Evolutionary conservation across 1,284 basidiomycete species (phyloP), one percentile per base, ranked within the genome.

Genomic region (Melanopsichium pennsylvanicum): DNA sequence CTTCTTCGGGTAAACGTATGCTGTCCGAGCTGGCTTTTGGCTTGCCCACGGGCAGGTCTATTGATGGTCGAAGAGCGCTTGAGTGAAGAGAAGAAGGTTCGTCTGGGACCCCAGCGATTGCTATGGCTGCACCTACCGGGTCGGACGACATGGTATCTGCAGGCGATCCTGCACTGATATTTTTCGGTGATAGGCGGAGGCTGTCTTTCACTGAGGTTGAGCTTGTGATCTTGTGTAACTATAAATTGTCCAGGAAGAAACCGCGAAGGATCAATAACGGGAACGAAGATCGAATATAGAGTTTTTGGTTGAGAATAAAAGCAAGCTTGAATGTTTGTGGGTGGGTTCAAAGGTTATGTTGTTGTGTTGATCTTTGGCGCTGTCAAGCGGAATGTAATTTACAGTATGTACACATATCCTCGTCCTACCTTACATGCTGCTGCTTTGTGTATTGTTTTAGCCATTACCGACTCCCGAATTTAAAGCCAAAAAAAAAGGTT

Each of bases 61-160:
- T 46, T 19, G 59, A 67, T 2, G 59, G 60, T 15, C 43, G 50
- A 1, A 68, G 47, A 3, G 48, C 22, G 6, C 39, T 5, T 9
- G 72, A 72, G 18, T 67, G 63, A 3, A 66, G 45, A 4, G 50
- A 51, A 10, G 72, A 48, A 3, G 51, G 69, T 39, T 72, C 70
- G 34, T 71, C 58, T 2, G 54, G 67, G 8, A 75, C 56, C 2
- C 70, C 67, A 49, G 51, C 66, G 25, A 58, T 48, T 31, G 70
- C 72, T 22, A 75, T 75, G 2, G 72, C 72, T 6, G 70, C 66
- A 34, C 58, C 70, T 11, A 75, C 72, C 9, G 72, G 72, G 52
- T 72, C 72, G 38, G 59, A 55, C 40, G 70, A 58, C 70, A 72
- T 70, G 55, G n/a, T 29, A 7, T 29, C 8, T 29, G 27, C 27